Evolutionary conservation across 768 basidiomycete species (phyloP), one percentile per base, ranked within the genome.

Genomic region (Amanita rubescens): DNA sequence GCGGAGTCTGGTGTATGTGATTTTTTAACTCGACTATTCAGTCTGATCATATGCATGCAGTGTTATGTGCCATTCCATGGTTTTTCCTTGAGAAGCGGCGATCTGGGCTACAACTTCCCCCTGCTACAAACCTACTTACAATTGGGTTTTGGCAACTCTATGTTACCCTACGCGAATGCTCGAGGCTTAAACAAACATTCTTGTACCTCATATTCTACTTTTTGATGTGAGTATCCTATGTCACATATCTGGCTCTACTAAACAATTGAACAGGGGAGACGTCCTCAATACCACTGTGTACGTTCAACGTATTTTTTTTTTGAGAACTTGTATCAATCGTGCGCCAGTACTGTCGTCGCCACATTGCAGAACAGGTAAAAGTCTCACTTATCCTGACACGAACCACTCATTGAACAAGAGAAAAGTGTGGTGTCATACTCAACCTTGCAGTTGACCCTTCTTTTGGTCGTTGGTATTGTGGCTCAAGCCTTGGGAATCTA

Each of bases 261-360:
- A 32, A 41, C n/a, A 24, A 25, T 45, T 39, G 19, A 35, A 15
- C 53, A 86, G 84, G 84, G 85, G 85, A 25, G 85, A 87, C 62
- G 83, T 86, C 1, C 65, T 87, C 37, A 87, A 87, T 61, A 87
- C 87, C 0, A 81, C 84, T 35, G 82, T 87, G 85, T 87, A 66
- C 34, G 77, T 60, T n/a, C 11, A 17, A 44, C 10, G 24, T 32
- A n/a, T 41, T 41, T n/a, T 19, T 24, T 49, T 2, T n/a, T n/a
- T n/a, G n/a, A 20, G 30, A 27, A 9, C 9, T n/a, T 38, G 51
- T 51, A 10, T 15, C 30, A 15, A 56, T 39, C 54, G 19, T 51
- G 22, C 19, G 44, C 22, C 58, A 86, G 84, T 5, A 86, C 85
- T n/a, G 82, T 87, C 34, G 75, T 89, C 49, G 78, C 68, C 5